These are phyloP conservation scores for Talaromyces sp. DNA, from an alignment of 2,329 filamentous ascomycete species.

Conservation along the genomic window DNA sequence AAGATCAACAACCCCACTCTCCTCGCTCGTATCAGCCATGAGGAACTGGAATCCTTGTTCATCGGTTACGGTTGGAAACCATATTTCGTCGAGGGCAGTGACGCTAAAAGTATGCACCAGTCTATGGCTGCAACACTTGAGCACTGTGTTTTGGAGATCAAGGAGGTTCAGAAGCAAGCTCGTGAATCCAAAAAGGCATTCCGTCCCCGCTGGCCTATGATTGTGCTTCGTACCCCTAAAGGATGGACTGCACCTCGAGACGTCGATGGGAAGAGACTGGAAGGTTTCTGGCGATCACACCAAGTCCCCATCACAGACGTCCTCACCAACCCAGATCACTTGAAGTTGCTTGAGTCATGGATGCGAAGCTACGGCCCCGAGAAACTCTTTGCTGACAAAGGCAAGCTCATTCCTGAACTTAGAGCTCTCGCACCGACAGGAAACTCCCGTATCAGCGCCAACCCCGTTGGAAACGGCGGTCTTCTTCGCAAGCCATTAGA, in stretches of 20 bases:
- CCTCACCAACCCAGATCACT: constrained; percentile 57
- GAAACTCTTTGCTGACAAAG: constrained; percentile 60
- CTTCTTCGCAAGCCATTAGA: constrained; percentile 60
- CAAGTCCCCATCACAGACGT: constrained; percentile 72
- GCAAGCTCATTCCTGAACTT: constrained; percentile 59
- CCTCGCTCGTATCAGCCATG: constrained; percentile 66
- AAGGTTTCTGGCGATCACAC: constrained; percentile 74
- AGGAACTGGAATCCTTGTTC: constrained; percentile 66
- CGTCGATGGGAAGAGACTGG: constrained; percentile 63
- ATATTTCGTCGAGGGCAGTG: constrained; percentile 73
- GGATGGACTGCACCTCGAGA: constrained; percentile 74
- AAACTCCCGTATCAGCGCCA: constrained; percentile 67
- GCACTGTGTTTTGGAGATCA: constrained; percentile 65
- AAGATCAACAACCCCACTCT: constrained; percentile 79
- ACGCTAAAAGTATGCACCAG: constrained; percentile 70
- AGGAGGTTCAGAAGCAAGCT: constrained; percentile 63
- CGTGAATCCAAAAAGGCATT: constrained; percentile 64
- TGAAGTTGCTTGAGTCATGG: constrained; percentile 68
- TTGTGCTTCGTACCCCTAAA: constrained; percentile 70
- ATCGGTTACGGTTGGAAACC: constrained; percentile 72
- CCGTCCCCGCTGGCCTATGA: constrained; percentile 72
- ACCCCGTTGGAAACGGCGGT: constrained; percentile 70
- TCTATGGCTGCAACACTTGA: constrained; percentile 75
- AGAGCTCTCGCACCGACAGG: constrained; percentile 61
- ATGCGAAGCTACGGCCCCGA: constrained; percentile 73